phyloP scores from a whole-genome alignment of 805 yeast species.

The Kodamaea fukazawae region DNA sequence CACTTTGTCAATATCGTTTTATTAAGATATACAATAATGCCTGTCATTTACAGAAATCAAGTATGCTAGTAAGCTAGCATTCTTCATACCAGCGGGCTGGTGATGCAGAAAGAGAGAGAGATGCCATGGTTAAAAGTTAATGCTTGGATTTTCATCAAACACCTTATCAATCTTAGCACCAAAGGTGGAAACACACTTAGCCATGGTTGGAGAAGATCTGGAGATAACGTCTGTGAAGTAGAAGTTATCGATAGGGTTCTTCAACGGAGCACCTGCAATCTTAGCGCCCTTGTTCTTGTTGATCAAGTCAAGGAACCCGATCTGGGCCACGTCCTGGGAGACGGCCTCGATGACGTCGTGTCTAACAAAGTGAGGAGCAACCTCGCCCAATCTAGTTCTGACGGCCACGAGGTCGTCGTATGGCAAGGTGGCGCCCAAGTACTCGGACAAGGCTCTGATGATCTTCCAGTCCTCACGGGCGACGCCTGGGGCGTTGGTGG shows the following conservation, averaged over 20 bases:
- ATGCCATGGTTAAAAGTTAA: slow-evolving; percentile 25
- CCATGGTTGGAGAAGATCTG: slow-evolving; percentile 87
- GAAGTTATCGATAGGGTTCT: slow-evolving; percentile 75
- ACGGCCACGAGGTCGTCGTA: slow-evolving; percentile 70
- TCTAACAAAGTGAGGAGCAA: slow-evolving; percentile 77
- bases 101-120: slow-evolving; percentile 1
- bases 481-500: slow-evolving; percentile 81
- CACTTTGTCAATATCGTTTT: not conserved
- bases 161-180: slow-evolving; percentile 64
- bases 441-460: slow-evolving; percentile 77
- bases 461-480: slow-evolving; percentile 94
- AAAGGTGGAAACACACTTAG: slow-evolving; percentile 72
- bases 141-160: slow-evolving; percentile 45
- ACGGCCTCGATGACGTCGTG: slow-evolving; percentile 74
- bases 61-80: too few relatives aligned
- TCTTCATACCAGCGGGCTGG: too few relatives aligned
- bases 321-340: slow-evolving; percentile 51
- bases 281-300: slow-evolving; percentile 40
- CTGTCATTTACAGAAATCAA: not conserved
- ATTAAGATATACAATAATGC: not conserved
- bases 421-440: slow-evolving; percentile 65
- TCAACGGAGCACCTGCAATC: slow-evolving; percentile 46
- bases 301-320: slow-evolving; percentile 51
- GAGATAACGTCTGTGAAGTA: slow-evolving; percentile 87
- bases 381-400: slow-evolving; percentile 66